Base-by-base conservation (phyloP, 768 basidiomycete species). In the Lactarius sp. region DNA sequence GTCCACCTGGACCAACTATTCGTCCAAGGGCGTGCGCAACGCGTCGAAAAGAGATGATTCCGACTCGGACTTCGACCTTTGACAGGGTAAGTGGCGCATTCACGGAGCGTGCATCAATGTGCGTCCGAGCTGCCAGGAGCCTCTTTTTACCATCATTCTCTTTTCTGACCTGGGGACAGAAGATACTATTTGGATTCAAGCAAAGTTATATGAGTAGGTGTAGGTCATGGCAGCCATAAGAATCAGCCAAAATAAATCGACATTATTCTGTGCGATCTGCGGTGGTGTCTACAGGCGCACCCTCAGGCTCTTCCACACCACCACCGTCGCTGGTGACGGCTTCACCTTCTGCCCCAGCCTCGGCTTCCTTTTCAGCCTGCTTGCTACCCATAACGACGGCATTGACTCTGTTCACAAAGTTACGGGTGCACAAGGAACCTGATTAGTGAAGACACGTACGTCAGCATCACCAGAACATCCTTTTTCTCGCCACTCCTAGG, bases 361-460 rank as follows among this genome's bases (percentile, higher is more conserved):
- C 78, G 34, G 72, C 75, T 2, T 66, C 76, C 22, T 76, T 77
- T 64, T 75, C 77, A 3, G 78, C 77, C 51, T 78, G 77, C 73
- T 88, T 88, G 73, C 87, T 88, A 1, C 86, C 87, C 47, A 86
- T 71, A 36, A 91, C 88, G 39, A 85, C 86, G 34, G 88, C 90
- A 71, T 90, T 92, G 68, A 92, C 81, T 14, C 89, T 91, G 63
- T n/a, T 46, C 18, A 49, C 62, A 64, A 59, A 39, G 46, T 52
- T 13, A 39, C 44, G 18, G 14, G 18, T 34, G 62, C n/a, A 36
- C 13, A 22, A 31, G 51, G 31, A 37, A 10, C 22, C 31, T 22
- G 4, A 59, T 18, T n/a, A 18, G 14, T 37, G 60, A 41, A 47
- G 56, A n/a, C 18, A 81, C 88, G 68, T 71, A 92, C 87, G 82